These are phyloP conservation scores for Ascosphaera apis DNA, from an alignment of 2,329 filamentous ascomycete species.

Conservation along the genomic window DNA sequence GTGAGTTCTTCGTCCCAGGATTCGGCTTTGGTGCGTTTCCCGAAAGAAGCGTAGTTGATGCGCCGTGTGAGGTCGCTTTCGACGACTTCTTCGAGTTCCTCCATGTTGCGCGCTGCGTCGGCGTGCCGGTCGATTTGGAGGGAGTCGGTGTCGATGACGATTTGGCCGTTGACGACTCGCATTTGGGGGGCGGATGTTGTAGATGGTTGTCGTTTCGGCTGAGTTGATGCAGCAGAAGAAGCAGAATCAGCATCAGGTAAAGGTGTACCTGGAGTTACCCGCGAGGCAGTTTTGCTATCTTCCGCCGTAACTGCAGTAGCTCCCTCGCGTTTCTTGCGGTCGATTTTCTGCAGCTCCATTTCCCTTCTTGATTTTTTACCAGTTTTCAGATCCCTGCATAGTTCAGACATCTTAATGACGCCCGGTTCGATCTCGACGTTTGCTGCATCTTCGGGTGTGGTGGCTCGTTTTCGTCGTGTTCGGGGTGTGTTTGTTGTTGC, in stretches of 20 bases:
- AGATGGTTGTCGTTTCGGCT: slow-evolving; percentile 7
- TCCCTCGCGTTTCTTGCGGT: slow-evolving; percentile 18
- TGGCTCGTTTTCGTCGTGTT: slow-evolving; percentile 15
- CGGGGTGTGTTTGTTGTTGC: slow-evolving; percentile 10
- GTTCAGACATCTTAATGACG: slow-evolving; percentile 32
- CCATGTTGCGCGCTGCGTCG: slow-evolving; percentile 24
- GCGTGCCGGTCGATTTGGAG: slow-evolving; percentile 33
- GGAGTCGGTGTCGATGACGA: slow-evolving; percentile 29
- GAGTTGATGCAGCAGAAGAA: slow-evolving; percentile 7
- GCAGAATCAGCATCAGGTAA: slow-evolving; percentile 11
- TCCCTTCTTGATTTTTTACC: slow-evolving; percentile 35
- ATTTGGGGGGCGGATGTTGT: slow-evolving; percentile 22
- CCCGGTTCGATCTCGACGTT: slow-evolving; percentile 28
- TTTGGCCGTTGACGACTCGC: slow-evolving; percentile 33
- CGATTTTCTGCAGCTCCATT: slow-evolving; percentile 31
- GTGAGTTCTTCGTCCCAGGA: slow-evolving; percentile 35
- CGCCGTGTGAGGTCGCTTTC: slow-evolving; percentile 24
- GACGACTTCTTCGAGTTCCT: slow-evolving; percentile 22
- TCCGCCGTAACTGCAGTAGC: no score
- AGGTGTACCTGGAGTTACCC: slow-evolving; percentile 5
- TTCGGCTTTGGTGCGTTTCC: slow-evolving; percentile 27
- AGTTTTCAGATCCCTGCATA: slow-evolving; percentile 29
- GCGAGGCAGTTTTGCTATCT: neutral
- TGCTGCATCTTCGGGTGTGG: slow-evolving; percentile 26
- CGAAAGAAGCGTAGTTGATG: slow-evolving; percentile 24